phyloP scores from a whole-genome alignment of 768 basidiomycete species.

The Exidia glandulosa region DNA sequence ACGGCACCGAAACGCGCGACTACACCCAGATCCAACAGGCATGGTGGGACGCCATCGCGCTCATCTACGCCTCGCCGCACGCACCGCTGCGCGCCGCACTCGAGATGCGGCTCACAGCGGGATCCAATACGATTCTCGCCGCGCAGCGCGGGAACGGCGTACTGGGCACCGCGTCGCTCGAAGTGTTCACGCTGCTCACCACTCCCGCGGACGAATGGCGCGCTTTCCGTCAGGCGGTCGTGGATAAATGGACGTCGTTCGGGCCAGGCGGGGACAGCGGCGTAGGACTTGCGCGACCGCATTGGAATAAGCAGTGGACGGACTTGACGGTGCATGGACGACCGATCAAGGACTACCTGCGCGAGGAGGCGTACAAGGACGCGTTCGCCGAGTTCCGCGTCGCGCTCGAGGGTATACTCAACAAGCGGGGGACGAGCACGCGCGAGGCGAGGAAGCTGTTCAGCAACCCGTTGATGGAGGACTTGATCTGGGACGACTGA shows the following conservation, averaged over 20 bases:
- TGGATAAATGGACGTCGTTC: slow-evolving; percentile 5
- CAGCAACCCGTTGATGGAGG: slow-evolving; percentile 13
- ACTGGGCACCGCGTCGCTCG: slow-evolving; percentile 2
- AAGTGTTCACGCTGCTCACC: slow-evolving; percentile 4
- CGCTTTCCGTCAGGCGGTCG: slow-evolving; percentile 1
- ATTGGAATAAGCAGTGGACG: slow-evolving; percentile 7
- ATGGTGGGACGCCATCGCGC: slow-evolving; percentile 7
- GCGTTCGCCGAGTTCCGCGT: slow-evolving; percentile 14
- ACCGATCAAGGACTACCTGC: slow-evolving; percentile 8
- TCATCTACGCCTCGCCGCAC: slow-evolving; percentile 4
- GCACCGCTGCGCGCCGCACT: slow-evolving; percentile 5
- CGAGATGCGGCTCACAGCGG: slow-evolving; percentile 6
- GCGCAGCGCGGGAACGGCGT: slow-evolving; percentile 3
- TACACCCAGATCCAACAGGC: slow-evolving; percentile 3
- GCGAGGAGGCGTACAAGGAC: slow-evolving; percentile 15
- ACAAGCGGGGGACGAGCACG: slow-evolving; percentile 7
- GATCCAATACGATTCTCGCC: slow-evolving; percentile 2
- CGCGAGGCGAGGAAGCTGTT: slow-evolving; percentile 13
- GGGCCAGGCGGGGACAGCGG: neutral
- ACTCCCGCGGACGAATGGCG: slow-evolving; percentile 4
- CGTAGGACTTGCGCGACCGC: slow-evolving; percentile 1
- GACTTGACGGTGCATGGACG: slow-evolving; percentile 3
- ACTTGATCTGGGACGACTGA: slow-evolving; percentile 8
- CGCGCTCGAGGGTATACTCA: slow-evolving; percentile 9
- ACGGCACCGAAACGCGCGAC: slow-evolving; percentile 1